Conservation (phyloP, 2,329 filamentous ascomycete genomes). For the Ophiostoma triangulosporum region DNA sequence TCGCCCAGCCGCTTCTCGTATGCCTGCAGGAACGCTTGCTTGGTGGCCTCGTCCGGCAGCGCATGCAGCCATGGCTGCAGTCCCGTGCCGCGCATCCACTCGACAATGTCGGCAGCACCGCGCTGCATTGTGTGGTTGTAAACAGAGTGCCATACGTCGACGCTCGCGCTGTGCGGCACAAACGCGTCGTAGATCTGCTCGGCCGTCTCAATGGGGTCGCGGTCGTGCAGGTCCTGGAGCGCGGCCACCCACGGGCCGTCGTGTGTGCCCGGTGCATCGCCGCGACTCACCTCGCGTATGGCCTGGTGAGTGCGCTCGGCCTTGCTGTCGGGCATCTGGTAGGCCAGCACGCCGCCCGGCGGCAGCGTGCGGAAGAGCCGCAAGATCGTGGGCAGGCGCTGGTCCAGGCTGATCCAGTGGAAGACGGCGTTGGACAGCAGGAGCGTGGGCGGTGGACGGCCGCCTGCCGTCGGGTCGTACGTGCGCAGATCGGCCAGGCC, state of each 20-base stretch:
- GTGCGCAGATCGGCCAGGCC: slow-evolving; percentile 29
- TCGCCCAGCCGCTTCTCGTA: slow-evolving; percentile 32
- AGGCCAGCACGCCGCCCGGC: slow-evolving; percentile 35
- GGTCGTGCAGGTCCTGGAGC: slow-evolving; percentile 16
- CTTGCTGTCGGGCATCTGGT: slow-evolving; percentile 38
- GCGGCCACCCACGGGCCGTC: slow-evolving; percentile 14
- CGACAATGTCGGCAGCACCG: slow-evolving; percentile 36
- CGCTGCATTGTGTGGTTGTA: slow-evolving; percentile 39
- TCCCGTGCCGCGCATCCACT: slow-evolving; percentile 47
- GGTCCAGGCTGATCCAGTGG: slow-evolving; percentile 36
- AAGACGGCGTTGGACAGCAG: slow-evolving; percentile 45
- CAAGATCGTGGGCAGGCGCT: slow-evolving; percentile 31
- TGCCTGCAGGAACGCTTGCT: slow-evolving; percentile 28
- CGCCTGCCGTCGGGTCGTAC: slow-evolving; percentile 20
- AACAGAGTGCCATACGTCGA: slow-evolving; percentile 40
- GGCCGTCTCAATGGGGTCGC: slow-evolving; percentile 35
- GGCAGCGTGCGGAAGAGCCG: slow-evolving; percentile 27
- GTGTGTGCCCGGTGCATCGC: slow-evolving; percentile 9
- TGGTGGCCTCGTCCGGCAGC: slow-evolving; percentile 25
- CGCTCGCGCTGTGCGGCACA: slow-evolving; percentile 24
- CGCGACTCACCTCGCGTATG: slow-evolving; percentile 33
- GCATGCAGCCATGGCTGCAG: slow-evolving; percentile 40
- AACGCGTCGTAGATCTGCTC: slow-evolving; percentile 36
- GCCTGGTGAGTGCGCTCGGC: slow-evolving; percentile 32
- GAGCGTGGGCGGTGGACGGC: slow-evolving; percentile 24